Base-by-base conservation (phyloP, 495 filamentous ascomycete species). In the Aspergillus bridgeri region DNA sequence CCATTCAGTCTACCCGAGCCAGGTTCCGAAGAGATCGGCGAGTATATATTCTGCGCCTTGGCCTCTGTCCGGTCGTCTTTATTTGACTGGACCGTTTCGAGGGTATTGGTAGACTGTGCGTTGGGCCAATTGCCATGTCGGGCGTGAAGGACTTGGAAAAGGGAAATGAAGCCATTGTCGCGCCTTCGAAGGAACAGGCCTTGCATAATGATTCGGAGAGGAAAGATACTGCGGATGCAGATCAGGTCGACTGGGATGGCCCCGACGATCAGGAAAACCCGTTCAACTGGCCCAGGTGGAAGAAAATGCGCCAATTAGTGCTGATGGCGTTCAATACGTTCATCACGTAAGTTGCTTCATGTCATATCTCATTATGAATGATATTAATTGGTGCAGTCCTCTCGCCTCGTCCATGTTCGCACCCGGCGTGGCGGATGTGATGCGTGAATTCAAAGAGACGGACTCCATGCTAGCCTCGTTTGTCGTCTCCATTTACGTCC, bases 381-480 rank as follows among this genome's bases (percentile, higher is more conserved):
- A 53, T 8, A 8, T 59, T 61, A 51, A 61, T 44, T 24, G 25
- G 25, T 4, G 2, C 48, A 68, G 68, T 13, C 66, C 68, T 3
- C 76, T 89, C 38, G 84, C 84, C 0, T 86, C 85, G 2, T 85
- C 85, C 2, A 87, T 89, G 67, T 78, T 89, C 53, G 82, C 85
- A 0, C 86, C 86, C 3, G 84, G 82, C 7, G 80, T 86, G 42
- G 60, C 61, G 8, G 72, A 71, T 20, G 78, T 86, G 27, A 76
- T 80, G 61, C 54, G 60, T 24, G 81, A 85, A 3, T 87, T 86
- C 59, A 61, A 75, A 45, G 79, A 69, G 19, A 61, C 72, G 49
- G 64, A 61, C 15, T 70, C 49, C 11, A 67, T 66, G 59, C 49
- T 72, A 19, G 64, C 58, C 15, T 66, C 67, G 4, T 77, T 80